A percentile compares a stretch with the other conserved stretches of the same genome.
Conservation (phyloP, 306 rosid genomes). For the Prunus dulcis region DNA sequence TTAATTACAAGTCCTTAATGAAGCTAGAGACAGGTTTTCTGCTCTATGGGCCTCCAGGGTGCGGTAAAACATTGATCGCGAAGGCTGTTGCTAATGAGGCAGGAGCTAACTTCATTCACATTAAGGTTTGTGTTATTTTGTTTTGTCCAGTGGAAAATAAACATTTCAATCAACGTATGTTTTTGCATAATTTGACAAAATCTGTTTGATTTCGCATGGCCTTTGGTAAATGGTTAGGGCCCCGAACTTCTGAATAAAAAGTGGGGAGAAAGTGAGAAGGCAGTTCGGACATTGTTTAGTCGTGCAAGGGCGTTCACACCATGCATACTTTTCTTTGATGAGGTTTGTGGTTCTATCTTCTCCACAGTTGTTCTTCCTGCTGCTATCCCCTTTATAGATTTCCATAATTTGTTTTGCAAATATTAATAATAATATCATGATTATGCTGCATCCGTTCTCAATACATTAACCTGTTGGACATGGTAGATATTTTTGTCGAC, state of each 20-base stretch:
- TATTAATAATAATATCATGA: too few relatives aligned
- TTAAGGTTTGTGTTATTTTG: conserved; percentile 36
- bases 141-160: neutral
- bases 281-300: conserved; percentile 56
- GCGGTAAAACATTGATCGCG: too few relatives aligned
- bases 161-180: neutral
- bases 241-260: conserved; percentile 77
- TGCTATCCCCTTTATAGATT: neutral
- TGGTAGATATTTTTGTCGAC: too few relatives aligned
- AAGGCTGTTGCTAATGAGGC: too few relatives aligned
- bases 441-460: neutral
- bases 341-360: conserved; percentile 44
- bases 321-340: conserved; percentile 80
- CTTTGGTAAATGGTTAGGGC: conserved; percentile 45
- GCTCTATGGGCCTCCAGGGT: too few relatives aligned
- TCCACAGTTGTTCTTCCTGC: neutral
- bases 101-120: neutral
- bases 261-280: conserved; percentile 82
- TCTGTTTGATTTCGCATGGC: neutral
- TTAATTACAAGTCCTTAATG: too few relatives aligned
- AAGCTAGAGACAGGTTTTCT: too few relatives aligned
- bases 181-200: neutral
- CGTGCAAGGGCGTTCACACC: conserved; percentile 83
- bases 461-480: too few relatives aligned
- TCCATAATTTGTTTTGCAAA: neutral